These are phyloP conservation scores for Metschnikowia gelsemii DNA, from an alignment of 805 yeast species.

Conservation along the genomic window DNA sequence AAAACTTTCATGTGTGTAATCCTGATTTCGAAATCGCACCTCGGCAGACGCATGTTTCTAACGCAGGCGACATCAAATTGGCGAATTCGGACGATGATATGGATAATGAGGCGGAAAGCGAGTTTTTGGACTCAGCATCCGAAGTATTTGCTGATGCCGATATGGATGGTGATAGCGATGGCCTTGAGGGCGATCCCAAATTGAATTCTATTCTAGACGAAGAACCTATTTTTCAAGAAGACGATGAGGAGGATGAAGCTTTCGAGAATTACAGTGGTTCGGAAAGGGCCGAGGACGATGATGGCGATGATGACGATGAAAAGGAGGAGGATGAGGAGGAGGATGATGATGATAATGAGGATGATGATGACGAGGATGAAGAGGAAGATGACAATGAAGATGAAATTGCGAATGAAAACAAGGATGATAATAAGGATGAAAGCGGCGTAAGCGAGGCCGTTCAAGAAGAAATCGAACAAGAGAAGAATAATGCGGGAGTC, in stretches of 20 bases:
- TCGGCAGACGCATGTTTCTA: slow-evolving; percentile 3
- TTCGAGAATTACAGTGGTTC: slow-evolving; percentile 16
- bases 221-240: slow-evolving; percentile 19
- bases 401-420: slow-evolving; percentile 8
- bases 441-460: slow-evolving; percentile 11
- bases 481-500: slow-evolving; percentile 17
- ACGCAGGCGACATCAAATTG: slow-evolving; percentile 12
- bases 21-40: slow-evolving; percentile 17
- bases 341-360: slow-evolving; percentile 21
- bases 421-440: slow-evolving; percentile 27
- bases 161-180: slow-evolving; percentile 8
- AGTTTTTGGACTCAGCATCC: slow-evolving; percentile 10
- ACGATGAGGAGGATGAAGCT: slow-evolving; percentile 16
- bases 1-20: slow-evolving; percentile 13
- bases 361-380: slow-evolving; percentile 16
- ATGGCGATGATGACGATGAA: slow-evolving; percentile 22
- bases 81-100: slow-evolving; percentile 8
- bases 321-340: slow-evolving; percentile 15
- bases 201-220: slow-evolving; percentile 15
- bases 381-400: slow-evolving; percentile 8
- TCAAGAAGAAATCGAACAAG: slow-evolving; percentile 21
- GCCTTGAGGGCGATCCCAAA: slow-evolving; percentile 2
- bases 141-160: too few species aligned
- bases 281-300: slow-evolving; percentile 26
- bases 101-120: slow-evolving; percentile 7